A percentile compares a stretch with the other conserved stretches of the same genome.
These are phyloP conservation scores for Cystofilobasidium macerans DNA, from an alignment of 768 basidiomycete species.

Conservation along the genomic window DNA sequence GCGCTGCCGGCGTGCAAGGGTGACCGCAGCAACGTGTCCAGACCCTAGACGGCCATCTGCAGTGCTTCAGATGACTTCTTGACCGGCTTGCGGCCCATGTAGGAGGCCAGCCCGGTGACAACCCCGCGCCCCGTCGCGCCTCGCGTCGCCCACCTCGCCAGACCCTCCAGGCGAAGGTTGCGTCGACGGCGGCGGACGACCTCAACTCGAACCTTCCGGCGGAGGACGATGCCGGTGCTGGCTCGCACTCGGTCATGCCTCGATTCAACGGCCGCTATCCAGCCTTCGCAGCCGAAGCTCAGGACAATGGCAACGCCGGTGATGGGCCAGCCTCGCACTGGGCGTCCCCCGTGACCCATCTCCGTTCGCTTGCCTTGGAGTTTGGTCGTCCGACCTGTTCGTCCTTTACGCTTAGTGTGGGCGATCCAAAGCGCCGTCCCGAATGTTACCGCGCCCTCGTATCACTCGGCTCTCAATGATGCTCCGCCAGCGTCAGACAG, in stretches of 20 bases:
- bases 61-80: too few relatives aligned
- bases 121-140: too few relatives aligned
- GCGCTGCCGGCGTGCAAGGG: too few relatives aligned
- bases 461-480: neutral
- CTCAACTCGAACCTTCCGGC: constrained; percentile 14
- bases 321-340: too few relatives aligned
- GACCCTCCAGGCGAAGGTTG: too few relatives aligned
- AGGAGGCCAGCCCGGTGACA: too few relatives aligned
- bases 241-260: neutral
- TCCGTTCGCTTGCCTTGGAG: constrained; percentile 1
- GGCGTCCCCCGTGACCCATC: neutral
- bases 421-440: neutral
- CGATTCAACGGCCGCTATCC: neutral
- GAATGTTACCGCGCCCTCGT: neutral
- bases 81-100: too few relatives aligned
- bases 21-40: too few relatives aligned
- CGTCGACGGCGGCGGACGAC: too few relatives aligned
- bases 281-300: neutral
- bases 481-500: neutral
- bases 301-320: too few relatives aligned
- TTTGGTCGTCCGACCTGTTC: neutral
- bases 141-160: too few relatives aligned
- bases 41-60: too few relatives aligned
- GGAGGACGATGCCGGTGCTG: neutral
- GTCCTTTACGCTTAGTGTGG: neutral